phyloP scores from a whole-genome alignment of 2,329 filamentous ascomycete species.

The Paecilomyces variotii region DNA sequence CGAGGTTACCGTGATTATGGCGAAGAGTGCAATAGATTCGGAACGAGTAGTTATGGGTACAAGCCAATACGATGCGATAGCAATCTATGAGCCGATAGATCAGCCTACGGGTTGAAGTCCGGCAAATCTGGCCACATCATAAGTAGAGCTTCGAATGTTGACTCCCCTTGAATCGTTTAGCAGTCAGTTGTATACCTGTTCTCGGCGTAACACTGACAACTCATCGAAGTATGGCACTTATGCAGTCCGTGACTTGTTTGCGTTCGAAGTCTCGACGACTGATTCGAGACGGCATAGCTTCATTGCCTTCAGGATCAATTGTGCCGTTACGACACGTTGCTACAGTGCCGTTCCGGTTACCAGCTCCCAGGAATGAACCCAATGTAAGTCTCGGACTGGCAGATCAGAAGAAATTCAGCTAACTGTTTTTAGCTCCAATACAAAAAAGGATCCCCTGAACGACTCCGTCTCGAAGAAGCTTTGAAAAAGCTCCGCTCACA shows the following conservation, averaged over 20 bases:
- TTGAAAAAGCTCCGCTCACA: constrained; percentile 23
- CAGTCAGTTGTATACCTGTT: neutral
- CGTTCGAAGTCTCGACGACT: constrained; percentile 8
- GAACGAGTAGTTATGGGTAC: too few relatives aligned
- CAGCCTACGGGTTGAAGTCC: too few relatives aligned
- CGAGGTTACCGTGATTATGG: too few relatives aligned
- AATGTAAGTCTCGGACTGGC: constrained; percentile 13
- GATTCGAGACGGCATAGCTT: constrained; percentile 10
- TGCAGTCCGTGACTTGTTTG: neutral
- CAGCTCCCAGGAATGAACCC: constrained; percentile 25
- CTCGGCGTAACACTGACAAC: neutral
- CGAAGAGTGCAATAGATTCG: too few relatives aligned
- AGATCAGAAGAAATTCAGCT: neutral
- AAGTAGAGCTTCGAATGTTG: too few relatives aligned
- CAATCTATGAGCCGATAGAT: too few relatives aligned
- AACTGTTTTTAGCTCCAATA: neutral
- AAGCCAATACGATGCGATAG: too few relatives aligned
- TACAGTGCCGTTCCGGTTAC: constrained; percentile 23
- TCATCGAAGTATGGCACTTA: neutral
- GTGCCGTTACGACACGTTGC: neutral
- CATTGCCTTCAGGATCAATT: neutral
- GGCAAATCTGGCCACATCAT: too few relatives aligned
- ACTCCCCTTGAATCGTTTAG: too few relatives aligned
- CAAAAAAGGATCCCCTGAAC: constrained; percentile 18
- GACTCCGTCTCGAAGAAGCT: constrained; percentile 23